Base-by-base conservation (phyloP, 1,284 basidiomycete genomes). In the Naganishia cerealis region DNA sequence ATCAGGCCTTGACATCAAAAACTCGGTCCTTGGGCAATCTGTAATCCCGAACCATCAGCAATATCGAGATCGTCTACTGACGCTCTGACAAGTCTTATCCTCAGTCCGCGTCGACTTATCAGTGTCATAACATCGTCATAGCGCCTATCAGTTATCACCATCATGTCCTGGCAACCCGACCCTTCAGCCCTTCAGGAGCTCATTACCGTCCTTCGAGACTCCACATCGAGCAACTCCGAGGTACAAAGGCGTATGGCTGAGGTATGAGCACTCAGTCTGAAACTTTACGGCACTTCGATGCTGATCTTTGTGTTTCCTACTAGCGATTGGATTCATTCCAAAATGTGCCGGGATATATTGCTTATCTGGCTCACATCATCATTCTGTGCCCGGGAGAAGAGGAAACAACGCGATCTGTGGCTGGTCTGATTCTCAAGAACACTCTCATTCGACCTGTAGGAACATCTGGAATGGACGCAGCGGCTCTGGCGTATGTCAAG, bases 371-470 rank as follows among this genome's bases (percentile, higher is more conserved):
- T 54, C 92, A 95, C 80, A 93, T 98, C 81, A 87, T 96, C 71
- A 88, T 90, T 59, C 85, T 86, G 56, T 75, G 74, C 58, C 71
- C 73, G 3, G 66, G 58, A 26, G 93, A 98, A 81, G 90, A 94
- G 73, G 90, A 92, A 75, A 89, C 90, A 54, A 92, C 95, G 77
- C 87, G 95, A 67, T 91, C 92, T 69, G 94, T 98, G 80, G 94
- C 96, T 39, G 96, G 95, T 66, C 90, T 98, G 75, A 85, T 99
- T 42, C 87, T 99, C 80, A 99, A 99, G 87, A 99, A 98, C 82
- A 92, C 95, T 75, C 76, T 85, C 66, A 77, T 65, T 26, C 62
- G 67, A 39, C 67, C 67, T 12, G 50, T 66, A 9, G 61, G 66
- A 62, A 65, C 75, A 71, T n/a, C 66, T 61, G 12, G 75, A 71